Evolutionary conservation across 345 rosid genomes (phyloP).

Genomic region (Eutrema heterophyllum): DNA sequence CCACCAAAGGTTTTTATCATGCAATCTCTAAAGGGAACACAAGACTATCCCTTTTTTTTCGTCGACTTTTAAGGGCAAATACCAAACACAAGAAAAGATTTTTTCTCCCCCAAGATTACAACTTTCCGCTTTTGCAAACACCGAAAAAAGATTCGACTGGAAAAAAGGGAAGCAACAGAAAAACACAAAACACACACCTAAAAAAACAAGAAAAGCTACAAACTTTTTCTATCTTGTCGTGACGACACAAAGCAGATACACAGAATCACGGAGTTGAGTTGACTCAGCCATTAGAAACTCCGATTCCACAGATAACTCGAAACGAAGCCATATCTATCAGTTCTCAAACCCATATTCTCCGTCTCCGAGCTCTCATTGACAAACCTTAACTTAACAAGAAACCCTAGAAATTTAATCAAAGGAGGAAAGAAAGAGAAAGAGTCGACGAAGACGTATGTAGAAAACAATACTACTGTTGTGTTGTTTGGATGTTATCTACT

Average conservation of each 20-base stretch:
- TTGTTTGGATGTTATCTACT: conserved; percentile 16
- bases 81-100: conserved; percentile 48
- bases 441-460: conserved; percentile 24
- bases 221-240: conserved; percentile 17
- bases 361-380: conserved; percentile 16
- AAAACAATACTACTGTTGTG: conserved; percentile 10
- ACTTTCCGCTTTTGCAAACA: conserved; percentile 38
- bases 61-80: conserved; percentile 38
- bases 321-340: conserved; percentile 18
- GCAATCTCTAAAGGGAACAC: conserved; percentile 38
- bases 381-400: conserved; percentile 2
- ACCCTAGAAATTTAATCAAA: conserved; percentile 11
- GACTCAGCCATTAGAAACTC: conserved; percentile 31
- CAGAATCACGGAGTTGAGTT: conserved; percentile 24
- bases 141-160: conserved; percentile 45
- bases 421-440: conserved; percentile 10
- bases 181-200: neutral
- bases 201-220: conserved; percentile 23
- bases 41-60: conserved; percentile 35
- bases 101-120: conserved; percentile 45
- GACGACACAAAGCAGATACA: neutral
- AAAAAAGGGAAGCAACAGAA: neutral
- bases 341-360: conserved; percentile 31
- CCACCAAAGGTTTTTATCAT: conserved; percentile 7
- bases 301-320: conserved; percentile 25